Conservation (phyloP, 1,139 yeast genomes). For the Hyphopichia khmerensis region DNA sequence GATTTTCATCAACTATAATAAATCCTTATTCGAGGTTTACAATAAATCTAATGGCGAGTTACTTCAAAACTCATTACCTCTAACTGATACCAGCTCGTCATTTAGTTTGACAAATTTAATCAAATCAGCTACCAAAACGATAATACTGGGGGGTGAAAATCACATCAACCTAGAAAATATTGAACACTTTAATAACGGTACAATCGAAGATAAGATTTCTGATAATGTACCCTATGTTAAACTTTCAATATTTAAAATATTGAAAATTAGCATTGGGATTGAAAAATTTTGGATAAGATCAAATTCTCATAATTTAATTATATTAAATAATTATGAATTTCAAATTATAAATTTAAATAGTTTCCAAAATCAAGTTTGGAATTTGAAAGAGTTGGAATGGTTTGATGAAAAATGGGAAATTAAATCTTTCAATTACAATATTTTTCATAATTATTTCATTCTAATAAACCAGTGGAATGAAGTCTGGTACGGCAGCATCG, state of each 20-base stretch:
- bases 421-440: slow-evolving; percentile 23
- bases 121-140: slow-evolving; percentile 35
- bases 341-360: slow-evolving; percentile 37
- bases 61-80: slow-evolving; percentile 36
- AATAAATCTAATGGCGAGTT: slow-evolving; percentile 23
- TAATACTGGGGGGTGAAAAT: slow-evolving; percentile 26
- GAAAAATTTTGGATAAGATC: slow-evolving; percentile 37
- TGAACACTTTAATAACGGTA: slow-evolving; percentile 33
- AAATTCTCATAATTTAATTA: slow-evolving; percentile 38
- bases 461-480: slow-evolving; percentile 29
- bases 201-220: slow-evolving; percentile 30
- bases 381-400: slow-evolving; percentile 32
- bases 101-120: slow-evolving; percentile 29
- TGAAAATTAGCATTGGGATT: slow-evolving; percentile 37
- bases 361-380: slow-evolving; percentile 29
- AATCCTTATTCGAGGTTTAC: slow-evolving; percentile 32
- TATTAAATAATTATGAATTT: slow-evolving; percentile 28
- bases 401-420: slow-evolving; percentile 20
- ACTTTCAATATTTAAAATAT: slow-evolving; percentile 30
- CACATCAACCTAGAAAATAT: slow-evolving; percentile 33
- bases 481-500: slow-evolving; percentile 27
- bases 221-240: slow-evolving; percentile 30
- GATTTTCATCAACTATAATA: slow-evolving; percentile 27
- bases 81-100: slow-evolving; percentile 24
- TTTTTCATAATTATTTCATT: slow-evolving; percentile 27